Evolutionary conservation across 257 asterid species (phyloP).

Genomic region (Phtheirospermum japonicum): DNA sequence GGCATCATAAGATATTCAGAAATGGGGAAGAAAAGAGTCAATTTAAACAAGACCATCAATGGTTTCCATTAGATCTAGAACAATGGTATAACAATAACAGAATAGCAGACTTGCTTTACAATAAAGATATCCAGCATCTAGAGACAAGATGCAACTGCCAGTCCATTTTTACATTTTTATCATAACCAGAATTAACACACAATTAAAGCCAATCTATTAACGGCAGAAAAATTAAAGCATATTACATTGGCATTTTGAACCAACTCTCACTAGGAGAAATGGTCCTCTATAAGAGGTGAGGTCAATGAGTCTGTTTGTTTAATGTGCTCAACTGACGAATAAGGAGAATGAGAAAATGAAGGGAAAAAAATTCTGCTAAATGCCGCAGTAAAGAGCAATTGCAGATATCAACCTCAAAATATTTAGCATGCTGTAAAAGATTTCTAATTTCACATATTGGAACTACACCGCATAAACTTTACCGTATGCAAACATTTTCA

Average conservation of each 20-base stretch:
- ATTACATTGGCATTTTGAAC: background rate
- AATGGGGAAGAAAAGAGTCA: background rate
- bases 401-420: constrained; percentile 10
- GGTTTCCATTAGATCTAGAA: constrained; percentile 12
- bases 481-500: constrained; percentile 8
- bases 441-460: constrained; percentile 5
- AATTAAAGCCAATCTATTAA: background rate
- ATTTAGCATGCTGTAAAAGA: background rate
- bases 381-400: constrained; percentile 1
- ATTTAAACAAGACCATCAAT: constrained; percentile 5
- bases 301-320: background rate
- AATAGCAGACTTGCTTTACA: background rate
- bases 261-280: too few relatives aligned
- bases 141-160: background rate
- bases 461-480: background rate
- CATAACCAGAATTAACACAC: background rate
- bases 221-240: background rate
- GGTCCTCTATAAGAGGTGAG: too few relatives aligned
- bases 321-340: background rate
- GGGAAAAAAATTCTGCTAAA: background rate
- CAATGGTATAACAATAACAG: constrained; percentile 16
- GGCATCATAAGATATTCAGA: constrained; percentile 13
- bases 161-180: constrained; percentile 10
- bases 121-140: constrained; percentile 16
- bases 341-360: constrained; percentile 12